These are phyloP conservation scores for Opeltia flavorubescens DNA, from an alignment of 495 filamentous ascomycete genomes.

Conservation along the genomic window DNA sequence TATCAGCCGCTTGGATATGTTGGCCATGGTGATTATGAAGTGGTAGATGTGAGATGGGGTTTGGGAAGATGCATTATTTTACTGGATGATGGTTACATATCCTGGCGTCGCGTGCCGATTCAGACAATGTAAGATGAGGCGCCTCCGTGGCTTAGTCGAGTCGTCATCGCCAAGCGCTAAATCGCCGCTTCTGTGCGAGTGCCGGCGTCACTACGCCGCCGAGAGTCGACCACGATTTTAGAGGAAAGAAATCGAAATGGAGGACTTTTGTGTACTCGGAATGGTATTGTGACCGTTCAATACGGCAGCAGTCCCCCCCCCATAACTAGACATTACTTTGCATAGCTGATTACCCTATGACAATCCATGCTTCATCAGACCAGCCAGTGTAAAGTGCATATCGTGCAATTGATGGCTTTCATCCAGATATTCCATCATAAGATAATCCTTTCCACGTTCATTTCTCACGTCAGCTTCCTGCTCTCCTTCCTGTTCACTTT, in stretches of 20 bases:
- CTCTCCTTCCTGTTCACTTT: no score
- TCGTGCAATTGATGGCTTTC: no score
- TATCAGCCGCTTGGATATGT: slow-evolving; percentile 25
- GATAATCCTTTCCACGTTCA: no score
- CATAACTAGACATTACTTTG: no score
- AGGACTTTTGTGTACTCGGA: neutral
- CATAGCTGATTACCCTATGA: no score
- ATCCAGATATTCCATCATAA: no score
- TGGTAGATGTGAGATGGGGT: neutral
- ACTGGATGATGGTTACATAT: neutral
- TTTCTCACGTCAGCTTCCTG: no score
- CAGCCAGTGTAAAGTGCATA: no score
- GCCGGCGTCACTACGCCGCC: no score
- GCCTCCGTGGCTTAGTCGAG: neutral
- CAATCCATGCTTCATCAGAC: no score
- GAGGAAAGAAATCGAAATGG: neutral
- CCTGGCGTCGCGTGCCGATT: neutral
- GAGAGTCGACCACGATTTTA: neutral
- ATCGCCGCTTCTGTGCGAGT: neutral
- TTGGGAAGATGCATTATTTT: neutral
- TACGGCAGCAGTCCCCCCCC: no score
- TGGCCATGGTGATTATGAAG: neutral
- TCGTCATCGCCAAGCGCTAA: neutral
- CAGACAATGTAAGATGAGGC: neutral
- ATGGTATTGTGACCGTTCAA: no score